These are phyloP conservation scores for Geotrichum europaeum DNA, from an alignment of 1,139 yeast species.

Conservation along the genomic window DNA sequence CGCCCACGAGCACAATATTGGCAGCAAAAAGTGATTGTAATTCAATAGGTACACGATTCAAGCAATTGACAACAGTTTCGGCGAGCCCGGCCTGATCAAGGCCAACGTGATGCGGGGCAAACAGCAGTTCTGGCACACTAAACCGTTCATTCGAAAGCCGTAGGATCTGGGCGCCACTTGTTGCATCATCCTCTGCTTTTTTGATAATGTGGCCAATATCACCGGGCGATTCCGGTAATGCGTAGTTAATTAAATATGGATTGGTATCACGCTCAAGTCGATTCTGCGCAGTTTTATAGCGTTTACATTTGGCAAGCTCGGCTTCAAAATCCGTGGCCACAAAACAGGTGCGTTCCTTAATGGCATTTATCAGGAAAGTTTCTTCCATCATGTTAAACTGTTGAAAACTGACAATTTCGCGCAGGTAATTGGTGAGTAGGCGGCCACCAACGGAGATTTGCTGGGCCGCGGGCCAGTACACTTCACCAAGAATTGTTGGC, in stretches of 20 bases:
- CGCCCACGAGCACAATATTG: constrained; percentile 79
- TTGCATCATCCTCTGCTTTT: constrained; percentile 25
- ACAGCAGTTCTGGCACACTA: constrained; percentile 77
- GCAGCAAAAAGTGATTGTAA: constrained; percentile 71
- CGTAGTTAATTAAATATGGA: constrained; percentile 15
- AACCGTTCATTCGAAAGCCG: constrained; percentile 77
- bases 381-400: constrained; percentile 94
- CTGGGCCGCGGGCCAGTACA: constrained; percentile 71
- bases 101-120: constrained; percentile 81
- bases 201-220: constrained; percentile 15
- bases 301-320: constrained; percentile 40
- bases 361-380: constrained; percentile 72
- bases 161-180: constrained; percentile 58
- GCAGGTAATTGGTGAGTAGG: constrained; percentile 68
- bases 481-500: constrained; percentile 76
- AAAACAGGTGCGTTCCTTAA: constrained; percentile 76
- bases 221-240: constrained; percentile 17
- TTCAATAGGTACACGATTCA: constrained; percentile 67
- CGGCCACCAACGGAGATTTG: constrained; percentile 82
- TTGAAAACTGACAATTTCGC: constrained; percentile 81
- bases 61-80: constrained; percentile 66
- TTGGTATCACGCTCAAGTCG: constrained; percentile 2
- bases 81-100: constrained; percentile 65
- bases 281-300: constrained; percentile 15
- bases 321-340: constrained; percentile 61